Base-by-base conservation (phyloP, 768 basidiomycete species). In the Suillus hirtellus region DNA sequence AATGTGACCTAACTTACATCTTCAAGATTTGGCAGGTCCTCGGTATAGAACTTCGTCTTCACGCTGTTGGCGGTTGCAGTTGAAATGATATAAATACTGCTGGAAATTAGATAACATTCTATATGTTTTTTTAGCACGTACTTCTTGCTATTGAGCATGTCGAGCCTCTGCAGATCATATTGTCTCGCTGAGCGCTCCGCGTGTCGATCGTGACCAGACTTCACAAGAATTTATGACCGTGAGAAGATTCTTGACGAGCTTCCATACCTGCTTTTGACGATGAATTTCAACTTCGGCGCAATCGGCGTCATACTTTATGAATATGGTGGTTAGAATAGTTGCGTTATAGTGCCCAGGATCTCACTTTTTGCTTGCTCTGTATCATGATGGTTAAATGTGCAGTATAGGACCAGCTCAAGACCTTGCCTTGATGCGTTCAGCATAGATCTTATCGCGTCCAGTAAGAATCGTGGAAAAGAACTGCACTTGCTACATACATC, bases 111-210 rank as follows among this genome's bases (percentile, higher is more conserved):
- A 59, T 53, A n/a, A 53, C 9, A n/a, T 55, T 44, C 34, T 64
- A 43, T 56, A 2, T 47, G 24, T 17, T 31, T 56, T 56, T 56
- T 19, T 31, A 24, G 56, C 27, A 40, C 77, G 38, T 64, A 93
- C 92, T 93, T 94, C 79, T 93, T 94, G 75, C 86, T 84, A 67
- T 88, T 89, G 49, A 86, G 74, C 92, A 94, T 93, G 46, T 93
- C 89, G 40, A 81, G 80, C 60, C 83, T 83, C 68, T 92, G 90
- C 67, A 90, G 87, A 65, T 92, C 91, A 50, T 84, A 85, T 68
- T 93, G 91, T 72, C 84, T 87, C 21, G 86, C 87, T 3, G 82
- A 84, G 40, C 90, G 84, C 60, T 89, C 90, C 38, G 89, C 87
- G 63, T 93, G 91, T 53, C 82, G 85, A 71, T 94, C 92, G 70